Conservation (phyloP, 164 flowering plant species). For the Euptelea pleiosperma region DNA sequence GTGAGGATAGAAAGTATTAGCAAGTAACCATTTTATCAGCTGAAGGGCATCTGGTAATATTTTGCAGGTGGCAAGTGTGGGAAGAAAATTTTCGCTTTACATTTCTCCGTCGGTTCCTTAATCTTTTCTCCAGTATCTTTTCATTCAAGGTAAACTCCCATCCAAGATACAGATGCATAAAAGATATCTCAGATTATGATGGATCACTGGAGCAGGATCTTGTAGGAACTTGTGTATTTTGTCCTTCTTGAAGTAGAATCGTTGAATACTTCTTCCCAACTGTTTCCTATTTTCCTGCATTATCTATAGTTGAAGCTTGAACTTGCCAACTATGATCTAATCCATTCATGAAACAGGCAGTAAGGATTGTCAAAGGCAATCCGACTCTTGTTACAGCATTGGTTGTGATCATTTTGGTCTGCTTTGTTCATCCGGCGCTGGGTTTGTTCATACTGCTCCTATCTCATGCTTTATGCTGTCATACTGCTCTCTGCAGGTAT, state of each 20-base stretch:
- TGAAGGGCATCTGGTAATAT: constrained; percentile 3
- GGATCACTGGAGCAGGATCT: constrained; percentile 3
- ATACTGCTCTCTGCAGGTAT: constrained; percentile 80
- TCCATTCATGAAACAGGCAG: constrained; percentile 48
- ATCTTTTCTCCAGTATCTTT: constrained; percentile 34
- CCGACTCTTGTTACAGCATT: constrained; percentile 45
- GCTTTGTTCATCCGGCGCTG: constrained; percentile 86
- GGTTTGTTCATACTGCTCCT: constrained; percentile 68
- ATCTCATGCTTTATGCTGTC: constrained; percentile 71
- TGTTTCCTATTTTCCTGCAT: background rate
- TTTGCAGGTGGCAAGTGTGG: constrained; percentile 67
- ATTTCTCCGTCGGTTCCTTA: constrained; percentile 36
- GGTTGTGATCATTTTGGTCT: constrained; percentile 48
- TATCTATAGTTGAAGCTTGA: constrained; percentile 3
- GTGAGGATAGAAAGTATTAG: background rate
- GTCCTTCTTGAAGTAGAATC: constrained; percentile 2
- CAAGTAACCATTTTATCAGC: background rate
- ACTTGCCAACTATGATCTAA: constrained; percentile 16
- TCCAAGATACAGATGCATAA: background rate
- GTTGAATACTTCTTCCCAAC: background rate
- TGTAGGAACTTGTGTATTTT: constrained; percentile 3
- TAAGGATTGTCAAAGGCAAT: constrained; percentile 50
- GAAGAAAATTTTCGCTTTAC: constrained; percentile 39
- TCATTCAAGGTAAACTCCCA: constrained; percentile 53
- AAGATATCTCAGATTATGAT: background rate